phyloP scores from a whole-genome alignment of 352 stramenopile genomes.

The Pythium utonaiense region DNA sequence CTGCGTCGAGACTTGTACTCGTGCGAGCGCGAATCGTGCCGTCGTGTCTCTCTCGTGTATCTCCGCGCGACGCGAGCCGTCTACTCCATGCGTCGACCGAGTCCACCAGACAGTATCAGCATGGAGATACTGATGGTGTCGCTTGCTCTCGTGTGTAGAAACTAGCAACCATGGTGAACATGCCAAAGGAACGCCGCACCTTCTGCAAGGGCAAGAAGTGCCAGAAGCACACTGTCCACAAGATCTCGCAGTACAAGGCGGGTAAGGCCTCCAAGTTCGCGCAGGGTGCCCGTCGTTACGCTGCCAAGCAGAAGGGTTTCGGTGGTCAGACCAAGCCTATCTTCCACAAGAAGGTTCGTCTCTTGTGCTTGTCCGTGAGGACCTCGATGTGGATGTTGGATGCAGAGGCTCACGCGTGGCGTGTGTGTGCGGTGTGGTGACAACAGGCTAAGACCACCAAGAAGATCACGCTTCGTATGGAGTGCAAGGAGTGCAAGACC shows the following conservation, averaged over 20 bases:
- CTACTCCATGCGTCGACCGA: not conserved
- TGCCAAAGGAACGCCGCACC: conserved; percentile 99
- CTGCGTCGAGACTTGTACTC: no score
- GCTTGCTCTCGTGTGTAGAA: conserved; percentile 31
- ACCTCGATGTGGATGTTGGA: not conserved
- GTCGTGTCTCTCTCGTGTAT: not conserved
- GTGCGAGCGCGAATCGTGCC: no score
- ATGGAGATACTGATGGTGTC: not conserved
- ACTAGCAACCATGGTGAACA: conserved; percentile 98
- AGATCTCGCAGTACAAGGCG: conserved; percentile 99
- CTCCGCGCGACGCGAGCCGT: not conserved
- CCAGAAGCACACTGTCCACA: conserved; percentile 98
- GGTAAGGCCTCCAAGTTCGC: conserved; percentile 99
- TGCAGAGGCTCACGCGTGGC: not conserved
- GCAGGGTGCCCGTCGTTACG: conserved; percentile 97
- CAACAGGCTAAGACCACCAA: conserved; percentile 97
- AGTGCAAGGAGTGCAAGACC: conserved; percentile 99
- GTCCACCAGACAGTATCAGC: not conserved
- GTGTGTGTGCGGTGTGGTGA: not conserved
- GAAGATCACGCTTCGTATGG: conserved; percentile 96
- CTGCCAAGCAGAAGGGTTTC: conserved; percentile 99
- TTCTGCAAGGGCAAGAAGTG: conserved; percentile 99
- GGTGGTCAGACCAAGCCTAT: conserved; percentile 99
- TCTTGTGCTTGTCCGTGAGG: no score
- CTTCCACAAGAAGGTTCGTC: conserved; percentile 98